Evolutionary conservation across 768 basidiomycete genomes (phyloP), one percentile per base, ranked within the genome.

Genomic region (Fibroporia radiculosa): DNA sequence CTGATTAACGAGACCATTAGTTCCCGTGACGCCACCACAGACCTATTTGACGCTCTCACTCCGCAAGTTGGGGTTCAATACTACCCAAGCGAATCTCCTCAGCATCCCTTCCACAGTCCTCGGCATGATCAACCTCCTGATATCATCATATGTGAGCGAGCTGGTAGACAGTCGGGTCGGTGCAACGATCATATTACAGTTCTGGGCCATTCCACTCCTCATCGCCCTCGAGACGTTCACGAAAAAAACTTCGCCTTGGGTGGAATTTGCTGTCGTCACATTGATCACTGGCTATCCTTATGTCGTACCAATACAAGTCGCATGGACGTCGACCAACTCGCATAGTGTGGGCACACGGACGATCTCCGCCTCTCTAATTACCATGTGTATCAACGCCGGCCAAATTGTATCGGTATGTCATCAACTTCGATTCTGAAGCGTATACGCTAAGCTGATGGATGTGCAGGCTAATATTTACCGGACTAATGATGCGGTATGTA

Each of bases 1-100:
- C 7, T 19, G 16, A 8, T 35, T n/a, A 28, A n/a, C n/a, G 47
- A 35, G 27, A 42, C 42, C 48, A 24, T 49, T 48, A 75, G 74
- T 84, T 6, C 81, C 83, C 6, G 69, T 73, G 18, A 69, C 67
- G 0, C 74, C 80, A 6, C 79, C 81, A 18, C 74, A 77, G 41
- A 71, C 67, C 4, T 84, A 84, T 54, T 70, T 84, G 34, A 83
- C 81, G 0, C 68, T 84, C 0, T 74, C 76, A n/a, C 68, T 84
- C 11, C 73, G 75, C n/a, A 70, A 72, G 44, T 67, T 84, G 2
- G 80, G 82, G 12, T 86, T 81, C 61, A 69, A 62, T 40, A 84
- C 82, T 0, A 77, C 75, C 1, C 62, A 80, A 51, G 70, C 80
- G 11, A 84, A 80, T 52, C 67, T 84, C 18, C 69, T 84, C 18